Base-by-base conservation (phyloP, 805 yeast species). In the Kazachstania bromeliacearum region DNA sequence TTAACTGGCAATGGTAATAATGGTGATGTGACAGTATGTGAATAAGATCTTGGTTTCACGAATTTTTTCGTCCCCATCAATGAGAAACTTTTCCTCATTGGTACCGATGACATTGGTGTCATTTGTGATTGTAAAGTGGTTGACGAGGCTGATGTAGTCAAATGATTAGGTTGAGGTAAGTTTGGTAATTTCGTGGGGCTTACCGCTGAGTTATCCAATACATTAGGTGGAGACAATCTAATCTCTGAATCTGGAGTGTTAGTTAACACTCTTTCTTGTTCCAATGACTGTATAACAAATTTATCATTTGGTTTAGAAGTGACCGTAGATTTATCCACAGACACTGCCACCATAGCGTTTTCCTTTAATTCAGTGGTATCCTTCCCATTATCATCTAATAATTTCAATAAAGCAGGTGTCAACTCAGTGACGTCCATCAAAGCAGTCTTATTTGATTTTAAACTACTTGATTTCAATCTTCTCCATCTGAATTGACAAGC, bases 401-500 rank as follows among this genome's bases (percentile, higher is more conserved):
- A n/a, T n/a, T n/a, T n/a, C 34, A 13, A 20, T 17, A 12, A 12
- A 10, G 21, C 12, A 10, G 17, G 14, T 10, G 10, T 18, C 12
- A 18, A 29, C 10, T 29, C n/a, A 16, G 32, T 9, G 20, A 43
- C 41, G 31, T 43, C 43, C 5, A 43, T 33, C 17, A 39, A 14
- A 4, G 57, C 59, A 3, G 59, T 51, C 31, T 51, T 53, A 31
- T 53, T 55, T n/a, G 59, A 48, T 41, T 66, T 65, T 34, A 66
- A 42, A 18, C 62, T 58, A 1, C 71, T 70, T 2, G 68, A 63
- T 46, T 64, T 72, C 30, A 77, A 61, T 45, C 95, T 63, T 54
- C 95, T 71, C 95, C 95, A 85, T 47, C 95, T 72, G 55, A 83
- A 83, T 60, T 83, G 94, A 50, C 94, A 83, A 3, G 94, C 94